Conservation (phyloP, 495 filamentous ascomycete genomes). For the Daldinia loculata region DNA sequence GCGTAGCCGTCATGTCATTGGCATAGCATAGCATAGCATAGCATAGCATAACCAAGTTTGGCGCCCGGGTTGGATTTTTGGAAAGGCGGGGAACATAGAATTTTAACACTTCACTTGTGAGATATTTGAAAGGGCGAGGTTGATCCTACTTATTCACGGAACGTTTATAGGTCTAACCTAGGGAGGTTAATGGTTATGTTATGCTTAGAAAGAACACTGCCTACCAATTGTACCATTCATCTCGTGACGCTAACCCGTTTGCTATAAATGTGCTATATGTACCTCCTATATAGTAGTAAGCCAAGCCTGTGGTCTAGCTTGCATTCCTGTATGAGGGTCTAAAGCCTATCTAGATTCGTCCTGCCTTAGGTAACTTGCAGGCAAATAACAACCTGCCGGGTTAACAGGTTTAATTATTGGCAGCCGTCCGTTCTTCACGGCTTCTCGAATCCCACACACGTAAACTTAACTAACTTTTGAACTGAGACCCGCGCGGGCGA, state of each 20-base stretch:
- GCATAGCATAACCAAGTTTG: slow-evolving; percentile 26
- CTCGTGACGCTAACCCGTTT: too few relatives aligned
- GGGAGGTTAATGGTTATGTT: not conserved
- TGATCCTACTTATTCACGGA: not conserved
- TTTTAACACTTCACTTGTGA: not conserved
- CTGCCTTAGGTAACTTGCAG: not conserved
- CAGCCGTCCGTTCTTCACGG: not conserved
- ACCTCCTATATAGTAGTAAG: too few relatives aligned
- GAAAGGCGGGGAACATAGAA: not conserved
- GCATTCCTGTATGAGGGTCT: not conserved
- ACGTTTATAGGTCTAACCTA: not conserved
- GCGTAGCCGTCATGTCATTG: not conserved
- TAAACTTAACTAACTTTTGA: not conserved
- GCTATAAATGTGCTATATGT: too few relatives aligned
- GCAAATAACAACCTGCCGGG: not conserved
- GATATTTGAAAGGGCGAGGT: not conserved
- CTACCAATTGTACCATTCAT: not conserved
- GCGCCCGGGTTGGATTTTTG: slow-evolving; percentile 9
- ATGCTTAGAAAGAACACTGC: not conserved
- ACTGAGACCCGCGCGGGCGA: not conserved
- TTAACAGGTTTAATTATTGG: not conserved
- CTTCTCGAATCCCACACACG: not conserved
- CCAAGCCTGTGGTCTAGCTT: too few relatives aligned
- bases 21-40: slow-evolving; percentile 14
- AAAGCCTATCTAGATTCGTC: not conserved